A percentile compares a stretch with the other conserved stretches of the same genome.
These are phyloP conservation scores for Cyberlindnera euphorbiae DNA, from an alignment of 805 yeast genomes.

Conservation along the genomic window DNA sequence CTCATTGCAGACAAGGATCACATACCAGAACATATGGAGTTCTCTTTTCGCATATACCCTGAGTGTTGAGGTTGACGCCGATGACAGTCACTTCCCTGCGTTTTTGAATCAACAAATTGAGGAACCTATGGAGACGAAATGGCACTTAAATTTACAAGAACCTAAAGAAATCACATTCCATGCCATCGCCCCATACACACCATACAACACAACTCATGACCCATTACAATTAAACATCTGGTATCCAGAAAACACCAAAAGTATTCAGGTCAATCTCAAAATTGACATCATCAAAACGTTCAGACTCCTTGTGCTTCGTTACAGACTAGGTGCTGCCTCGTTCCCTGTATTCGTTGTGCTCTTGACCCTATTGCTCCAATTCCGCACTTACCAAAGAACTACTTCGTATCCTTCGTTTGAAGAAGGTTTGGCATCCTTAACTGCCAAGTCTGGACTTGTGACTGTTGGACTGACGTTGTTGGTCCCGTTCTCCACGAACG, in stretches of 20 bases:
- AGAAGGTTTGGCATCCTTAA: constrained; percentile 38
- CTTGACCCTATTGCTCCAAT: constrained; percentile 50
- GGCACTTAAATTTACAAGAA: constrained; percentile 54
- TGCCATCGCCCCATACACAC: constrained; percentile 67
- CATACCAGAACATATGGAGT: constrained; percentile 55
- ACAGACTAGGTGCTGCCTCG: constrained; percentile 68
- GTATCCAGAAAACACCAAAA: constrained; percentile 28
- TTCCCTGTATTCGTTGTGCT: constrained; percentile 61
- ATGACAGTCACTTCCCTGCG: constrained; percentile 42
- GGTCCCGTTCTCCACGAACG: constrained; percentile 34
- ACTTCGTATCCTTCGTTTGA: constrained; percentile 40
- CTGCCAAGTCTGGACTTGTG: constrained; percentile 26
- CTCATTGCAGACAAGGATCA: constrained; percentile 41
- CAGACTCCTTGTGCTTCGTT: constrained; percentile 66
- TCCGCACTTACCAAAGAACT: constrained; percentile 36
- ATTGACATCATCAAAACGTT: constrained; percentile 58
- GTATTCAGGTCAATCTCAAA: constrained; percentile 22
- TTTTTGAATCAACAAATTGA: constrained; percentile 61
- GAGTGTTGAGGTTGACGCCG: constrained; percentile 6
- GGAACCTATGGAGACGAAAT: constrained; percentile 72
- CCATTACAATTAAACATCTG: constrained; percentile 44
- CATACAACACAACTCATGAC: constrained; percentile 31
- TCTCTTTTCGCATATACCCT: constrained; percentile 53
- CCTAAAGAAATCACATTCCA: constrained; percentile 43
- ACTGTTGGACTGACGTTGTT: constrained; percentile 30